These are phyloP conservation scores for Pulveroboletus sp. DNA, from an alignment of 768 basidiomycete genomes.

Conservation along the genomic window DNA sequence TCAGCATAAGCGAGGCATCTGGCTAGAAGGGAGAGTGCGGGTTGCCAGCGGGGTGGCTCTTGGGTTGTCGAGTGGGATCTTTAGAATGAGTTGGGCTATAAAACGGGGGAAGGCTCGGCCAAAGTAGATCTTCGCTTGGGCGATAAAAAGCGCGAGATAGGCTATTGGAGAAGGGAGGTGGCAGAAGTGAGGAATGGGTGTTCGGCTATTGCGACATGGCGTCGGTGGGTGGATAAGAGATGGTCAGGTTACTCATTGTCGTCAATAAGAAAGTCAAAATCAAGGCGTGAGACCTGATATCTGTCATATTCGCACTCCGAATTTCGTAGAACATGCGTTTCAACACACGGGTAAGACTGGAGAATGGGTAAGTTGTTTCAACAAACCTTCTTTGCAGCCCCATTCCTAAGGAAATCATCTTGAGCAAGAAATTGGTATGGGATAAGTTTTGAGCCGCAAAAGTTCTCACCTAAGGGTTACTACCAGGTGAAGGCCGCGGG, in stretches of 20 bases:
- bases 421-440: too few relatives aligned
- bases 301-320: too few relatives aligned
- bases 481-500: too few relatives aligned
- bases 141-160: constrained; percentile 60
- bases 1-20: constrained; percentile 59
- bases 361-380: too few relatives aligned
- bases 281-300: neutral
- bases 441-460: too few relatives aligned
- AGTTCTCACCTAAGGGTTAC: too few relatives aligned
- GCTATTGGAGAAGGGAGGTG: constrained; percentile 46
- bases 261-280: constrained; percentile 7
- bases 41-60: constrained; percentile 17
- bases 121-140: constrained; percentile 73
- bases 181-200: constrained; percentile 63
- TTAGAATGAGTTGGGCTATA: constrained; percentile 61
- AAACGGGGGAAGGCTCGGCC: constrained; percentile 72
- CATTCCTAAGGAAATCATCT: too few relatives aligned
- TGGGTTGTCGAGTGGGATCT: constrained; percentile 44
- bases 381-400: too few relatives aligned
- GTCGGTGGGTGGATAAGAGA: constrained; percentile 23
- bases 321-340: too few relatives aligned
- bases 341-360: too few relatives aligned
- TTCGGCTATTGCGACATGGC: constrained; percentile 38
- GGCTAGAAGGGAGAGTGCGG: constrained; percentile 44
- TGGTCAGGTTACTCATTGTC: constrained; percentile 16